Base-by-base conservation (phyloP, 768 basidiomycete genomes). In the Rhodotorula graminis region DNA sequence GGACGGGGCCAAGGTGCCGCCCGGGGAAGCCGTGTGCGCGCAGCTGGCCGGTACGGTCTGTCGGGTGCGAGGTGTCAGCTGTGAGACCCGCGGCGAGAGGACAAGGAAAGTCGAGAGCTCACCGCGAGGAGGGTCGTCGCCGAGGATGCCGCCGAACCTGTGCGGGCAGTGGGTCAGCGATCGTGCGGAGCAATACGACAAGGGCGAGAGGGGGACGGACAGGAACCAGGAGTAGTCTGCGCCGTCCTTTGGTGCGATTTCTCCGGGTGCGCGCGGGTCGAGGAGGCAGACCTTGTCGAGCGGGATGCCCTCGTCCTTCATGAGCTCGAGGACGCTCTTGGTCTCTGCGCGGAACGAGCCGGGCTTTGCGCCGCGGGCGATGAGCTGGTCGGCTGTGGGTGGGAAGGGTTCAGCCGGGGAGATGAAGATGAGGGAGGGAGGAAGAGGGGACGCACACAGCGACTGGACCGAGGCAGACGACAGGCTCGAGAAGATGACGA, bases 101-200 rank as follows among this genome's bases (percentile, higher is more conserved):
- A n/a, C n/a, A n/a, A n/a, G 16, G n/a, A 46, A 14, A 40, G 21
- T 29, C 31, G 29, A 44, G 11, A 21, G 29, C 62, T 37, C 23
- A 75, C 74, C 74, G 50, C 93, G 85, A 0, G 95, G 95, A 3
- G 95, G 95, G 81, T 99, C 94, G 78, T 97, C 95, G 19, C 95
- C 94, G 88, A 82, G 65, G 37, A 81, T 81, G 27, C 82, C 80
- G n/a, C 76, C 73, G 63, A 77, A 74, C 61, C 69, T 73, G 49
- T 33, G 21, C 37, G 37, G 9, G 37, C 5, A 37, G 37, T 9
- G 37, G 9, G 44, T 12, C 14, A 12, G 44, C 15, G 9, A 44
- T 8, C 42, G 42, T 44, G 42, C 42, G 42, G 49, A 21, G 11
- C 9, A 25, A 27, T 14, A 25, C 14, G 53, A 7, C 40, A 40